These are phyloP conservation scores for Capronia coronata DNA, from an alignment of 2,329 filamentous ascomycete genomes.

Conservation along the genomic window DNA sequence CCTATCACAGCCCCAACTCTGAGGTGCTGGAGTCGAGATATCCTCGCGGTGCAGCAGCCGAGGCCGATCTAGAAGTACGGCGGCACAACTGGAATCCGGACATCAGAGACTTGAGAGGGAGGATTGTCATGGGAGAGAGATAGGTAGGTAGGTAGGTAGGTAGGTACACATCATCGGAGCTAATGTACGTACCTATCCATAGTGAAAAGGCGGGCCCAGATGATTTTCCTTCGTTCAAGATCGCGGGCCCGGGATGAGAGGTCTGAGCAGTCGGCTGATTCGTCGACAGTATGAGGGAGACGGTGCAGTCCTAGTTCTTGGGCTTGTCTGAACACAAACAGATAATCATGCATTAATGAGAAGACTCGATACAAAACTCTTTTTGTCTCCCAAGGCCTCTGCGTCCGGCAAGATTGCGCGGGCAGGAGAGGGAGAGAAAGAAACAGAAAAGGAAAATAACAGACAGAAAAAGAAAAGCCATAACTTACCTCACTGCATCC, in stretches of 20 bases:
- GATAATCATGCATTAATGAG: background rate
- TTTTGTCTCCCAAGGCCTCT: no score
- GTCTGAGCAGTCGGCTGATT: background rate
- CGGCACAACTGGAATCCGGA: no score
- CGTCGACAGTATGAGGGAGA: constrained; percentile 1
- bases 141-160: no score
- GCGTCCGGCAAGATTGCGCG: no score
- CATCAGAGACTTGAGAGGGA: no score
- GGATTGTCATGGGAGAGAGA: no score
- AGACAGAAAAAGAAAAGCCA: no score
- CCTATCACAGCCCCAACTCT: no score
- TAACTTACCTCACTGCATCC: constrained; percentile 6
- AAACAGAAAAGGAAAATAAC: no score
- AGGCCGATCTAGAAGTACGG: constrained; percentile 8
- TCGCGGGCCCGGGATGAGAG: background rate
- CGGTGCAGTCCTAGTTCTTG: constrained; percentile 12
- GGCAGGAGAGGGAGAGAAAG: no score
- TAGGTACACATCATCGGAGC: no score
- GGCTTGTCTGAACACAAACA: constrained; percentile 4
- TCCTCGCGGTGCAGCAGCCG: constrained; percentile 11
- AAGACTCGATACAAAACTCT: background rate
- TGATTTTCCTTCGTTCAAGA: constrained; percentile 5
- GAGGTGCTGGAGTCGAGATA: constrained; percentile 4
- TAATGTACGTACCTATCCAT: constrained; percentile 6
- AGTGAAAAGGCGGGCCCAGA: constrained; percentile 9